Evolutionary conservation across 2,329 filamentous ascomycete genomes (phyloP).

Genomic region (Aspergillus pseudotamarii): DNA sequence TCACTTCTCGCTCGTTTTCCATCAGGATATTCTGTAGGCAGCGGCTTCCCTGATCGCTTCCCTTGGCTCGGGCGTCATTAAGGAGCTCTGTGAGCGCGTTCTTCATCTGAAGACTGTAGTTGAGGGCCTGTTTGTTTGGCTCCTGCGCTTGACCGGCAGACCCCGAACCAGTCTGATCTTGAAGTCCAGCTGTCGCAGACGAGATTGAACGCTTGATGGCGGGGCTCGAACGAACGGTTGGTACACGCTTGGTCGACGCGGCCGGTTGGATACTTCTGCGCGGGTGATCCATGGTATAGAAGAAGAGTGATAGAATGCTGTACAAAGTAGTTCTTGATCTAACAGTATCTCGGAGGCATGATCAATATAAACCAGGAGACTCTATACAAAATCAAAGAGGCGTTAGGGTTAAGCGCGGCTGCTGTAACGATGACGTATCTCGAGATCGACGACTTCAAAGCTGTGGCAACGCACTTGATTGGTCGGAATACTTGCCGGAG

Average conservation of each 20-base stretch:
- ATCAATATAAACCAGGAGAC: neutral
- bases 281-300: neutral
- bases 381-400: neutral
- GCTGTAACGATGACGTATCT: neutral
- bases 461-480: neutral
- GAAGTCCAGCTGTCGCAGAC: constrained; percentile 7
- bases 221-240: constrained; percentile 12
- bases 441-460: neutral
- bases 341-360: neutral
- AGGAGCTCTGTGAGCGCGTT: constrained; percentile 63
- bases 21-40: constrained; percentile 63
- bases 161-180: neutral
- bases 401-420: neutral
- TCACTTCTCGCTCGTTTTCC: constrained; percentile 62
- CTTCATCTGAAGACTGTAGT: constrained; percentile 49
- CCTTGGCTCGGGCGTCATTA: constrained; percentile 60
- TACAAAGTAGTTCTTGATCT: neutral
- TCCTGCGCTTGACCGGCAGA: neutral
- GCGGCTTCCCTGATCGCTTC: constrained; percentile 55
- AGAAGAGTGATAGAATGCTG: neutral
- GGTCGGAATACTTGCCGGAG: neutral
- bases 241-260: constrained; percentile 19
- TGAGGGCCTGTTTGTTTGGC: constrained; percentile 5
- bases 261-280: neutral
- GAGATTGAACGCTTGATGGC: constrained; percentile 16